phyloP scores from a whole-genome alignment of 495 filamentous ascomycete genomes.

The Penicillium subrubescens region DNA sequence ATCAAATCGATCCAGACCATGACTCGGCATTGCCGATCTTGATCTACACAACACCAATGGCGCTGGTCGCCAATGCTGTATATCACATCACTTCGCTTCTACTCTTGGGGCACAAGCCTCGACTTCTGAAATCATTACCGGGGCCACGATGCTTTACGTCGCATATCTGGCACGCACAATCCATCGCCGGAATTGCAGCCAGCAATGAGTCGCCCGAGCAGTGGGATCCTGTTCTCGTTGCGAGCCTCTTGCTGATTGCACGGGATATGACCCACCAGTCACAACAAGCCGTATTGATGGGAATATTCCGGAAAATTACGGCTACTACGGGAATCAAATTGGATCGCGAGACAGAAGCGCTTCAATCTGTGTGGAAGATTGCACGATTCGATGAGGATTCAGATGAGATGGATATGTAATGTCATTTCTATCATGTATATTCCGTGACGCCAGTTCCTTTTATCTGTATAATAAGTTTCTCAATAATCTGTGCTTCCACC shows the following conservation, averaged over 20 bases:
- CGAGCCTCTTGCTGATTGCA: constrained; percentile 23
- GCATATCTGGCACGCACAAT: constrained; percentile 34
- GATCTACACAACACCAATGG: constrained; percentile 33
- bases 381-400: constrained; percentile 29
- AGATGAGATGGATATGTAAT: constrained; percentile 18
- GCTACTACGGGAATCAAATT: constrained; percentile 26
- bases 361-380: constrained; percentile 21
- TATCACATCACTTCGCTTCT: constrained; percentile 30
- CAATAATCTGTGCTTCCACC: neutral
- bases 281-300: constrained; percentile 24
- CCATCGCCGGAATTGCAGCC: constrained; percentile 27
- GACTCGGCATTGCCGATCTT: constrained; percentile 30
- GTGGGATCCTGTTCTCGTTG: constrained; percentile 30
- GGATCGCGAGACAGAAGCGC: constrained; percentile 16
- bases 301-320: constrained; percentile 16
- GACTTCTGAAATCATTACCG: constrained; percentile 28
- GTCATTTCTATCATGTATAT: constrained; percentile 16
- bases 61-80: constrained; percentile 32
- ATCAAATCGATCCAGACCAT: constrained; percentile 29
- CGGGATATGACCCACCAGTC: constrained; percentile 32
- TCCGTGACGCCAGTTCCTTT: constrained; percentile 2
- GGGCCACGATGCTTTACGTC: constrained; percentile 31
- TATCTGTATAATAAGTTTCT: neutral
- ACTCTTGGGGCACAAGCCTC: constrained; percentile 27
- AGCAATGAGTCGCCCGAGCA: constrained; percentile 33